Conservation (phyloP, 2,329 filamentous ascomycete genomes). For the Stagonosporopsis tanaceti region DNA sequence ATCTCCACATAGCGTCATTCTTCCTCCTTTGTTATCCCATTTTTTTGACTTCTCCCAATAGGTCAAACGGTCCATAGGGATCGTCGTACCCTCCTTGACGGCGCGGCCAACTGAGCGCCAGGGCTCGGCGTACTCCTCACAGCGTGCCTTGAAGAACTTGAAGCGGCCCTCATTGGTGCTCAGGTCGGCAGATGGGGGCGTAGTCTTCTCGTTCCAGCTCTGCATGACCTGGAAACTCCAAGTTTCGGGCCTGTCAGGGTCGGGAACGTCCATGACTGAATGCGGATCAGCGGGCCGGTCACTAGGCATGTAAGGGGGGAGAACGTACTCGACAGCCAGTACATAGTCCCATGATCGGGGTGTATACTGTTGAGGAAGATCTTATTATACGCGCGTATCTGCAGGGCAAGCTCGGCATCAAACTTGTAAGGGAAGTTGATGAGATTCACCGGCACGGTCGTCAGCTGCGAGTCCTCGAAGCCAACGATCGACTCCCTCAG, state of each 20-base stretch:
- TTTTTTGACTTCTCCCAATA: constrained; percentile 40
- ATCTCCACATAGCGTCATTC: constrained; percentile 48
- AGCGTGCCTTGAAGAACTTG: constrained; percentile 31
- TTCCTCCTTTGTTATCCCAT: constrained; percentile 45
- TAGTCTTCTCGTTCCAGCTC: constrained; percentile 30
- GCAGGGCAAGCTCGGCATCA: constrained; percentile 22
- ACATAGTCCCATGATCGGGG: constrained; percentile 34
- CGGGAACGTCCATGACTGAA: constrained; percentile 42
- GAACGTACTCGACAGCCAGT: constrained; percentile 34
- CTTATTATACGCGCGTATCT: constrained; percentile 26
- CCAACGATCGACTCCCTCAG: constrained; percentile 29
- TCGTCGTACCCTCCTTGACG: constrained; percentile 29
- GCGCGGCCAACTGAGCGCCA: constrained; percentile 38
- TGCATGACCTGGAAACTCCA: constrained; percentile 45
- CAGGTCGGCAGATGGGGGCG: constrained; percentile 23
- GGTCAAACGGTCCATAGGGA: constrained; percentile 41
- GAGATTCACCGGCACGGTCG: constrained; percentile 29
- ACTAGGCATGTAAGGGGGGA: constrained; percentile 7
- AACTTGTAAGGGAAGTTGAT: constrained; percentile 34
- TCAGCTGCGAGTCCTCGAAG: constrained; percentile 25
- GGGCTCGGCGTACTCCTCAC: constrained; percentile 39
- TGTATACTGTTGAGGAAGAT: constrained; percentile 35
- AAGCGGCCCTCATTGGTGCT: constrained; percentile 28
- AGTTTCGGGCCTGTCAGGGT: constrained; percentile 36
- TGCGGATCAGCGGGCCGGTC: constrained; percentile 12